Conservation (phyloP, 2,329 filamentous ascomycete genomes). For the Diaporthe longicolla region DNA sequence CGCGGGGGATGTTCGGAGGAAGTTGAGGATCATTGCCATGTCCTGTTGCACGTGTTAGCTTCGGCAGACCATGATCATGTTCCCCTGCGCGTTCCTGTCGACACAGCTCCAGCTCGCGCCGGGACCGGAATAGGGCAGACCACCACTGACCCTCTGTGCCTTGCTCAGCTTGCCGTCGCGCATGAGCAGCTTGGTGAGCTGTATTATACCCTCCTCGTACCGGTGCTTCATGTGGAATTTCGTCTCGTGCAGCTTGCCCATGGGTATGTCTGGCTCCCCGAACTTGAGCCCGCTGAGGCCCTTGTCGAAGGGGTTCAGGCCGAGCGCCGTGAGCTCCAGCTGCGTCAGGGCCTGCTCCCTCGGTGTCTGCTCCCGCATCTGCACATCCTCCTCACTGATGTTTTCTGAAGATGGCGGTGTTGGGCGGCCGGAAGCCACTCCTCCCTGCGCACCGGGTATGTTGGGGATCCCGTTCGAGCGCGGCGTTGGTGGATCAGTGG, state of each 20-base stretch:
- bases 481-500: slow-evolving; percentile 45
- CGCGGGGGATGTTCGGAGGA: slow-evolving; percentile 86
- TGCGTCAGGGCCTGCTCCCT: slow-evolving; percentile 59
- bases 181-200: slow-evolving; percentile 94
- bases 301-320: slow-evolving; percentile 51
- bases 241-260: slow-evolving; percentile 62
- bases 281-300: slow-evolving; percentile 78
- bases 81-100: neutral
- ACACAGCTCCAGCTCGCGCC: slow-evolving; percentile 11
- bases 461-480: slow-evolving; percentile 31
- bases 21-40: slow-evolving; percentile 85
- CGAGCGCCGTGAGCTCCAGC: slow-evolving; percentile 52
- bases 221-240: slow-evolving; percentile 79
- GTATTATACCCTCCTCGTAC: slow-evolving; percentile 87
- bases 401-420: neutral
- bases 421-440: neutral
- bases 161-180: slow-evolving; percentile 88
- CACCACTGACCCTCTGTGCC: slow-evolving; percentile 84
- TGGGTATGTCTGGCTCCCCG: slow-evolving; percentile 76
- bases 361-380: slow-evolving; percentile 53
- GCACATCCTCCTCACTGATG: slow-evolving; percentile 48
- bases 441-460: slow-evolving; percentile 4
- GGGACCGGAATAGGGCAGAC: slow-evolving; percentile 38
- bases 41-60: slow-evolving; percentile 67
- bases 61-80: neutral